Percentiles rank a stretch among this genome's conserved stretches.
phyloP scores from a whole-genome alignment of 2,329 filamentous ascomycete genomes.

The Microsporum audouinii region DNA sequence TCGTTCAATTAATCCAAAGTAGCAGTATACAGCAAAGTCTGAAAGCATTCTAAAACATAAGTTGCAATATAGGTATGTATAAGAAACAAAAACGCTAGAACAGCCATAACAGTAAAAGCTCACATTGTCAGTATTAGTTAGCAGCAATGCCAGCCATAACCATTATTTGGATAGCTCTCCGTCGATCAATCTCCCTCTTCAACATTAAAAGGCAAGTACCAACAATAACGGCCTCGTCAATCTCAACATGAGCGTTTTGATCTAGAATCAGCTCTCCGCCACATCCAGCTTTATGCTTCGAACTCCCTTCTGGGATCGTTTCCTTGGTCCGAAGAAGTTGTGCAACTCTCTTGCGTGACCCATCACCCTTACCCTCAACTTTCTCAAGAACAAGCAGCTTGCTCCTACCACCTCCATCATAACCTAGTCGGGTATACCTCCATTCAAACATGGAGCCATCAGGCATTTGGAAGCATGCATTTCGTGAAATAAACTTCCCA shows the following conservation, averaged over 20 bases:
- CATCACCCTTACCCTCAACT: constrained; percentile 4
- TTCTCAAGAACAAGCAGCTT: constrained; percentile 21
- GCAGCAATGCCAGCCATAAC: constrained; percentile 15
- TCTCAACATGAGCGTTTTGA: constrained; percentile 23
- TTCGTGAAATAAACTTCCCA: constrained; percentile 38
- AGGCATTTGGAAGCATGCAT: constrained; percentile 37
- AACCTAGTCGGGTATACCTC: constrained; percentile 42
- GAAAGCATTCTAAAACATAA: no score
- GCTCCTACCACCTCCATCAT: constrained; percentile 19
- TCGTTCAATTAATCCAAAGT: no score
- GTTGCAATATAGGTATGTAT: background rate
- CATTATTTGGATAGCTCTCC: constrained; percentile 42
- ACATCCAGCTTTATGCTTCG: constrained; percentile 29
- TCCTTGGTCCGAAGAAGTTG: constrained; percentile 31
- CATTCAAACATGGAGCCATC: constrained; percentile 43
- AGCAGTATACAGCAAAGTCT: background rate
- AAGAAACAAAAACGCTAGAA: background rate
- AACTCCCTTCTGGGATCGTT: constrained; percentile 31
- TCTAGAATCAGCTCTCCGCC: constrained; percentile 43
- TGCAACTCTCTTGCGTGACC: constrained; percentile 22
- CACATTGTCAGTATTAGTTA: background rate
- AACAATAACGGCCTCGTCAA: constrained; percentile 42
- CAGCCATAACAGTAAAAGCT: background rate
- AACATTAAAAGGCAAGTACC: constrained; percentile 50
- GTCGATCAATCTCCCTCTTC: constrained; percentile 54